Base-by-base conservation (phyloP, 176 grass and related monocot genomes). In the Bothriochloa decipiens region DNA sequence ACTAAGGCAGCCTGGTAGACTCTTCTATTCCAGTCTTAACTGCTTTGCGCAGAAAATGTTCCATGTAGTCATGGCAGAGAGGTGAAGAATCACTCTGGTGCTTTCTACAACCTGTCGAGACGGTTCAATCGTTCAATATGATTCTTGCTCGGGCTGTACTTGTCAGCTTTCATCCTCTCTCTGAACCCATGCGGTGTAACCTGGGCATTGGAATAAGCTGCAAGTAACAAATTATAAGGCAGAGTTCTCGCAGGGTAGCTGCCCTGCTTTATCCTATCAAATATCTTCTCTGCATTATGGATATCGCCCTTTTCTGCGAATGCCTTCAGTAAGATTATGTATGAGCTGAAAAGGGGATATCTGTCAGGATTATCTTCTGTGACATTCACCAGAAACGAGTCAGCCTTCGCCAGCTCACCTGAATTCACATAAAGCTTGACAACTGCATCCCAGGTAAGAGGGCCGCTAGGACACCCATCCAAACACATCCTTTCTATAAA, bases 251-350 rank as follows among this genome's bases (percentile, higher is more conserved):
- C 87, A 70, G 46, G 73, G 84, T 86, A 92, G 33, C 29, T 16
- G 18, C 43, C 45, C 65, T 81, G 71, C 78, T 83, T 94, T 50
- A 89, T 8, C 23, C 81, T 83, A 45, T 80, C n/a, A 87, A 97
- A 89, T 72, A 97, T 89, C 79, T 92, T 97, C 83, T 92, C 87
- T 0, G 92, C 60, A 40, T 97, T 97, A 82, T 94, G 74, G 46
- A 97, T 72, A 66, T 97, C 92, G 5, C 94, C 92, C 70, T 80
- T 89, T 76, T 94, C 70, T 17, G 89, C 87, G 65, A 87, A 97
- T 23, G 72, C 90, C 50, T 79, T 89, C 73, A 97, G 63, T 79
- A 97, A 66, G 69, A 46, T 76, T 68, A 80, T 25, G 62, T 92
- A 85, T 11, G 87, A 88, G 72, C 50, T 29, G 60, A 89, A 92